These are phyloP conservation scores for Colletotrichum sp. DNA, from an alignment of 2,329 filamentous ascomycete genomes.

Conservation along the genomic window DNA sequence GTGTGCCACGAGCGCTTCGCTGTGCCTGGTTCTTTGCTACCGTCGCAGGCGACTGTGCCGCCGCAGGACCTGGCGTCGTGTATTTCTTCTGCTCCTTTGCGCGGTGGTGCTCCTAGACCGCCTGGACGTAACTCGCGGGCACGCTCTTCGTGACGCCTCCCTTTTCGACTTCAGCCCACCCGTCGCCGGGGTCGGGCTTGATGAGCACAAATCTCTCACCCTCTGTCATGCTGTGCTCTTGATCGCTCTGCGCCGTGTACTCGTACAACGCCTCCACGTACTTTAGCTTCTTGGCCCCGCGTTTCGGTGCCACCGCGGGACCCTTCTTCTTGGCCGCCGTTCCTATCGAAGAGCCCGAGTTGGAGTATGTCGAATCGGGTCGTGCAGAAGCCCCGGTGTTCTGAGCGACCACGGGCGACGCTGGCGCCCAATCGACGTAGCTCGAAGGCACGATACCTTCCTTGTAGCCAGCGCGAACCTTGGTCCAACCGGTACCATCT, in stretches of 20 bases:
- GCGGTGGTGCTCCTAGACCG: constrained; percentile 54
- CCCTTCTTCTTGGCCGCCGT: constrained; percentile 78
- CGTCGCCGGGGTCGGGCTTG: constrained; percentile 86
- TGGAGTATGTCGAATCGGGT: constrained; percentile 79
- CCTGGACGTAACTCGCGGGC: constrained; percentile 90
- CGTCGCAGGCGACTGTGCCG: background rate
- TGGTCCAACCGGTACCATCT: constrained; percentile 95
- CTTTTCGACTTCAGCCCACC: constrained; percentile 96
- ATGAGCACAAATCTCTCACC: constrained; percentile 92
- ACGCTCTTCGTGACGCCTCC: constrained; percentile 87
- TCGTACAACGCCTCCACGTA: constrained; percentile 95
- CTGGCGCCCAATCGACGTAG: constrained; percentile 74
- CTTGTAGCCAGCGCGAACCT: constrained; percentile 74
- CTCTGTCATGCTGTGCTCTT: constrained; percentile 88
- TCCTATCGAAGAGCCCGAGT: constrained; percentile 71
- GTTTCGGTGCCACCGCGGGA: constrained; percentile 86
- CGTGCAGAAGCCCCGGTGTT: constrained; percentile 56
- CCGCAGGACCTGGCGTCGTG: background rate
- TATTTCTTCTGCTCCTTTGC: background rate
- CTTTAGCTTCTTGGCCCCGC: constrained; percentile 90
- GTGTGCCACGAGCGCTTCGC: background rate
- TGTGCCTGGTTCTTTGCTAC: background rate
- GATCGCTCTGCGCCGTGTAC: constrained; percentile 83
- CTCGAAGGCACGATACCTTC: constrained; percentile 87
- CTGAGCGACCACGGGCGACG: constrained; percentile 48